Percentiles rank a stretch among this genome's conserved stretches.
Evolutionary conservation across 2,329 filamentous ascomycete species (phyloP).

Genomic region (Zalaria sp.): DNA sequence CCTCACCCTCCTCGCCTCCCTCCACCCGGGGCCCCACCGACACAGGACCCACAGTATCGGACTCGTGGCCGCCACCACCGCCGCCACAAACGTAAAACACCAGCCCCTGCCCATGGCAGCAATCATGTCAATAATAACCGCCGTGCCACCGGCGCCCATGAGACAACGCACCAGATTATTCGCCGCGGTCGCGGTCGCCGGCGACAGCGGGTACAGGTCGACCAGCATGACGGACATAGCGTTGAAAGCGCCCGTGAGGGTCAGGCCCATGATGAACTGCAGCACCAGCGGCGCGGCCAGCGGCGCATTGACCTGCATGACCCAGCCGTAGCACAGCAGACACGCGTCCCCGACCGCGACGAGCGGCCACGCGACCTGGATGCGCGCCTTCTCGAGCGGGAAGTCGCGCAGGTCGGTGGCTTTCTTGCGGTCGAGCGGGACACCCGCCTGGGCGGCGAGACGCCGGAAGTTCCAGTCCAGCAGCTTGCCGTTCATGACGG

Average conservation of each 20-base stretch:
- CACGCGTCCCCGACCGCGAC: constrained; percentile 20
- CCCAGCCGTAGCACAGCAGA: constrained; percentile 29
- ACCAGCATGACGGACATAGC: constrained; percentile 26
- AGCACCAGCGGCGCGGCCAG: constrained; percentile 30
- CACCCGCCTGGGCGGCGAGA: constrained; percentile 45
- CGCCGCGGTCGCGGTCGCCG: constrained; percentile 26
- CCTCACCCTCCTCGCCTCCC: constrained; percentile 23
- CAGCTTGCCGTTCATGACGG: constrained; percentile 35
- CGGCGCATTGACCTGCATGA: constrained; percentile 18
- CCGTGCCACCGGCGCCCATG: constrained; percentile 22
- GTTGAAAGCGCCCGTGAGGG: constrained; percentile 46
- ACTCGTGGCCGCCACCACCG: constrained; percentile 22
- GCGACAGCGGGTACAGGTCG: constrained; percentile 25
- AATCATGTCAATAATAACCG: constrained; percentile 27
- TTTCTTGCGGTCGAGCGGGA: constrained; percentile 46
- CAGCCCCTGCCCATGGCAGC: constrained; percentile 27
- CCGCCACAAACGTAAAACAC: constrained; percentile 31
- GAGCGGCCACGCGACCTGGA: constrained; percentile 25
- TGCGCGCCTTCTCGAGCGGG: constrained; percentile 32
- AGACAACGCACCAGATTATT: constrained; percentile 21
- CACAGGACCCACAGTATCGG: constrained; percentile 28
- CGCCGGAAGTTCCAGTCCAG: constrained; percentile 64
- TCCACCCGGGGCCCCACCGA: constrained; percentile 27
- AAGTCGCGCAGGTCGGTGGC: constrained; percentile 38
- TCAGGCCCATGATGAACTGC: constrained; percentile 38